phyloP scores from a whole-genome alignment of 176 grass and related monocot genomes.

The Microstegium vimineum region DNA sequence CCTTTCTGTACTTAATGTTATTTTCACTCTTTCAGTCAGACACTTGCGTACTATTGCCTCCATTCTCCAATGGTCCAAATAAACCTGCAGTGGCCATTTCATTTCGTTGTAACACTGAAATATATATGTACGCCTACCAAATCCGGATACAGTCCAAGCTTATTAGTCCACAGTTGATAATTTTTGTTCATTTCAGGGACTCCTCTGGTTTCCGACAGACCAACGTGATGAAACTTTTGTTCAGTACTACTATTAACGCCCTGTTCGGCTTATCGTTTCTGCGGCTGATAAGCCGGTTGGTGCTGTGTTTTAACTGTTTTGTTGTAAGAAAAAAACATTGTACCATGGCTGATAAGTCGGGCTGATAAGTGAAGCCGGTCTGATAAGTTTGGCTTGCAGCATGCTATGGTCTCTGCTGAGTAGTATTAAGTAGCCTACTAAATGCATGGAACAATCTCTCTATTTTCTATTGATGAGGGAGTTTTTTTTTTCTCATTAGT shows the following conservation, averaged over 20 bases:
- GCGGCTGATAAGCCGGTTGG: too few species aligned
- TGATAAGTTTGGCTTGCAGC: background rate
- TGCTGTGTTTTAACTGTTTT: too few species aligned
- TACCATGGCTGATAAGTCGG: too few species aligned
- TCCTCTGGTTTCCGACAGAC: background rate
- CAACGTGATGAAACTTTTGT: background rate
- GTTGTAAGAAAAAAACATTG: too few species aligned
- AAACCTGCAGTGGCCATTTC: background rate
- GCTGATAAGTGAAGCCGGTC: too few species aligned
- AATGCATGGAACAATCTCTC: background rate
- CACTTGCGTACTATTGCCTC: background rate
- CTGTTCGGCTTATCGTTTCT: too few species aligned
- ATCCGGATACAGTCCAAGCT: too few species aligned
- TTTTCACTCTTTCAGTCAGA: background rate
- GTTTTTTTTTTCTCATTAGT: background rate
- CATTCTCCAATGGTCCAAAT: background rate
- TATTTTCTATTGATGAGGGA: background rate
- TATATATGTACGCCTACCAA: background rate
- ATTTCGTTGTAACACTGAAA: background rate
- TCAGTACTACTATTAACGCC: background rate
- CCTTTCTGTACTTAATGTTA: background rate
- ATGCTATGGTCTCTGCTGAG: background rate
- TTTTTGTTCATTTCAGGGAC: background rate
- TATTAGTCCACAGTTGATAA: background rate
- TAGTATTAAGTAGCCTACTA: background rate